Evolutionary conservation across 2,329 filamentous ascomycete species (phyloP), one percentile per base, ranked within the genome.

Genomic region (Cordyceps farinosa): DNA sequence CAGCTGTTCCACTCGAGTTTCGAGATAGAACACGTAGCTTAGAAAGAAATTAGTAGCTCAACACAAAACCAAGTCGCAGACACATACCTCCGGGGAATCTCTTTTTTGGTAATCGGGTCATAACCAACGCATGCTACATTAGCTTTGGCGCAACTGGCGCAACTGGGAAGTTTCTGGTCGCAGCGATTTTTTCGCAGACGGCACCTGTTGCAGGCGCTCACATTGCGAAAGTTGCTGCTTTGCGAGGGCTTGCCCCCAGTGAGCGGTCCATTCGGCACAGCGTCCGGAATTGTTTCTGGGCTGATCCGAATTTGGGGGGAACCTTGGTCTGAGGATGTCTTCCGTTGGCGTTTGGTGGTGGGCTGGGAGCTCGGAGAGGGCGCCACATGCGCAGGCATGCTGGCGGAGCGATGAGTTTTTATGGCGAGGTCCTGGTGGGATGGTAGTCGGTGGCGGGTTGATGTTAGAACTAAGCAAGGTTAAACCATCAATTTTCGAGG

Each of bases 171-270:
- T 67, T 90, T 89, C 82, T 97, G 94, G 77, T 98, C 94, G 77
- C 94, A 98, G 60, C 92, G 85, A 74, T 97, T 98, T 81, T 98
- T 98, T 71, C 94, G 86, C 74, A 96, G 79, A 52, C 94, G 86
- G 76, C 94, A 98, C 47, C 92, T 87, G 79, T 97, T 97, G 78
- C 94, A 98, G 63, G 94, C 94, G 75, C 91, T 96, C 67, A 98
- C 94, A 75, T 93, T 94, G 70, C 90, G 88, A 72, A 94, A 94
- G 68, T 82, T 87, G 74, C 82, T 87, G 73, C 84, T 86, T 74
- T 87, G 84, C 10, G 82, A 82, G 15, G 79, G 74, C 70, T 84
- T 86, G 57, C 72, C 71, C 56, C 73, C 67, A 44, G 73, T 70
- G 40, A 72, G 66, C 17, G 66, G 66, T 30, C 71, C 67, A 45